Percentiles rank a stretch among this genome's conserved stretches.
Conservation (phyloP, 73 alveolate species). For the Paramecium octaurelia region DNA sequence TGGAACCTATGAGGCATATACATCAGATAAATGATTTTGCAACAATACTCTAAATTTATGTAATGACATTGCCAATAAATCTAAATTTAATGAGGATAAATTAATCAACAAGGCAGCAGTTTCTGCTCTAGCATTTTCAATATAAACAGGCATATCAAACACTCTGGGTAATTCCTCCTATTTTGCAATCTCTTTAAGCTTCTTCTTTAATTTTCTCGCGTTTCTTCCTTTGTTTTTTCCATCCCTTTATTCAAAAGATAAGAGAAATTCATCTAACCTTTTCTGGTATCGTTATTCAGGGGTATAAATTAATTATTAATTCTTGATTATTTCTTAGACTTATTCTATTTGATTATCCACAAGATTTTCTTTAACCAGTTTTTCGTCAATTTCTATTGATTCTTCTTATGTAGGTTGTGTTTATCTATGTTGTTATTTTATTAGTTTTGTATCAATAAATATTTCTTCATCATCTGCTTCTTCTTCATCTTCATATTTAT, state of each 20-base stretch:
- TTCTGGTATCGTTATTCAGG: background rate
- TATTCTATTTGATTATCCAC: background rate
- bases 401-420: background rate
- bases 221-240: background rate
- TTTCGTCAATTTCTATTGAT: background rate
- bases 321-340: background rate
- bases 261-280: constrained; percentile 22
- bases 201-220: constrained; percentile 5
- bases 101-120: background rate
- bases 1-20: background rate
- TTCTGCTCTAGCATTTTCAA: constrained; percentile 23
- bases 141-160: background rate
- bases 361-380: background rate
- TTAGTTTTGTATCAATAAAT: background rate
- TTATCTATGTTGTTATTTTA: background rate
- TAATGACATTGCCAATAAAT: background rate
- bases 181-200: background rate
- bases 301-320: background rate
- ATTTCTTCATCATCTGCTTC: constrained; percentile 25
- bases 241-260: constrained; percentile 24
- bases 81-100: background rate
- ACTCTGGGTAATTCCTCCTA: background rate
- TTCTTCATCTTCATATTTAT: background rate
- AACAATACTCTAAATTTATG: background rate
- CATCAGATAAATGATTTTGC: background rate